These are phyloP conservation scores for Lactarius psammicola DNA, from an alignment of 768 basidiomycete genomes.

Conservation along the genomic window DNA sequence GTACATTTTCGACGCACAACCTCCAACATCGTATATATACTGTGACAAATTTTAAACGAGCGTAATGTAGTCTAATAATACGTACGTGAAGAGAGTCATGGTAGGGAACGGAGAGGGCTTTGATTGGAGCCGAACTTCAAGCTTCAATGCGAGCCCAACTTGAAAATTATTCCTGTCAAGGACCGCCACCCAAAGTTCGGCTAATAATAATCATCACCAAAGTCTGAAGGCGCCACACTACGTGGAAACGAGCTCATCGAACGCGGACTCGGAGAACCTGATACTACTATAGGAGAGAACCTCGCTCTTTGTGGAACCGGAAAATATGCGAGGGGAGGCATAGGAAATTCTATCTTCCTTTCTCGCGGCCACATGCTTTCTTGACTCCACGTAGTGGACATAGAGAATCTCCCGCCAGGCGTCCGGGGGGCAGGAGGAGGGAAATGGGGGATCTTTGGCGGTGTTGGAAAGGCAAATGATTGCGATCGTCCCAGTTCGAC, in stretches of 20 bases:
- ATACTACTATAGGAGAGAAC: not conserved
- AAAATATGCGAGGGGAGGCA: slow-evolving; percentile 13
- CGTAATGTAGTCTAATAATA: slow-evolving; percentile 7
- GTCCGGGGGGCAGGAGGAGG: slow-evolving; percentile 1
- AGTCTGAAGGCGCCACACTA: slow-evolving; percentile 18
- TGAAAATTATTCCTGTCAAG: not conserved
- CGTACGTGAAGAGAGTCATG: not conserved
- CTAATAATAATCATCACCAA: slow-evolving; percentile 12
- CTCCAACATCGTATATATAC: not conserved
- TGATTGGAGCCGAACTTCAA: not conserved
- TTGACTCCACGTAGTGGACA: slow-evolving; percentile 23
- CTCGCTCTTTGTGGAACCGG: slow-evolving; percentile 5
- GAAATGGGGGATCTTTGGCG: not conserved
- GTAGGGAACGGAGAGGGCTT: not conserved
- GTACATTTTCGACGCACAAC: not conserved
- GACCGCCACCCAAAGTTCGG: not conserved
- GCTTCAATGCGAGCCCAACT: not conserved
- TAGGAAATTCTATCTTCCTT: slow-evolving; percentile 6
- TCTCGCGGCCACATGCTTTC: slow-evolving; percentile 24
- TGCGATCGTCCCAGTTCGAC: not conserved
- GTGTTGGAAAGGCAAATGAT: not conserved
- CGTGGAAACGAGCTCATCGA: slow-evolving; percentile 20
- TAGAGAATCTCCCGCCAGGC: slow-evolving; percentile 1
- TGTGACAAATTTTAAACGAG: slow-evolving; percentile 10
- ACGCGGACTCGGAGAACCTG: slow-evolving; percentile 3